Evolutionary conservation across 2,329 filamentous ascomycete species (phyloP).

Genomic region (Blumeriella jaapii): DNA sequence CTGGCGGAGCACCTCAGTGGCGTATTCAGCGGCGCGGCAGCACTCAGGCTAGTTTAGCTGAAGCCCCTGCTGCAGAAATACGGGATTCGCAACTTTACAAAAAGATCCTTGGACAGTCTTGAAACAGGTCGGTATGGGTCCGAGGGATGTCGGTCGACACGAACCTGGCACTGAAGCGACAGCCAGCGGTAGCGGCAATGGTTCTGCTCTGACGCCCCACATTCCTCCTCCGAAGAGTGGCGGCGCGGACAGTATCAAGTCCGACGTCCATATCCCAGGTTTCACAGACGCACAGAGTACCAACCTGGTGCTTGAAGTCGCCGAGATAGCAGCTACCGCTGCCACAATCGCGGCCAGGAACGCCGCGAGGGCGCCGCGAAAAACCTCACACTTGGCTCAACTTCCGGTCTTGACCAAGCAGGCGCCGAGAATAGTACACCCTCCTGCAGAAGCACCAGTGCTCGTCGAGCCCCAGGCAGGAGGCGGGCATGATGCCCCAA

Average conservation of each 20-base stretch:
- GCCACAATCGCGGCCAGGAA: slow-evolving; percentile 80
- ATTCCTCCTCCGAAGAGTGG: slow-evolving; percentile 61
- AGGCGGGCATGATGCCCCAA: slow-evolving; percentile 82
- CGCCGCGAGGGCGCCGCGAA: slow-evolving; percentile 43
- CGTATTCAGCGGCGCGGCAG: slow-evolving; percentile 21
- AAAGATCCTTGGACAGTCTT: slow-evolving; percentile 86
- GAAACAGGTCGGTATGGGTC: slow-evolving; percentile 63
- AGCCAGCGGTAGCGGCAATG: slow-evolving; percentile 30
- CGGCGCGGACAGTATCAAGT: slow-evolving; percentile 33
- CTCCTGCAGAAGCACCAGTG: slow-evolving; percentile 15
- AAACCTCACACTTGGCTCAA: slow-evolving; percentile 33
- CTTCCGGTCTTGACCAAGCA: slow-evolving; percentile 25
- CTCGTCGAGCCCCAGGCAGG: slow-evolving; percentile 30
- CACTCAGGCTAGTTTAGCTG: slow-evolving; percentile 14
- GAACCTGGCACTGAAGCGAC: slow-evolving; percentile 25
- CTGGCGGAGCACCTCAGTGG: slow-evolving; percentile 14
- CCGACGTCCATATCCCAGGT: slow-evolving; percentile 48
- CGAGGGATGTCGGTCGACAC: slow-evolving; percentile 35
- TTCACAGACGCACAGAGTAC: slow-evolving; percentile 76
- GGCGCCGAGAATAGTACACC: slow-evolving; percentile 26
- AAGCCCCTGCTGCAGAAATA: slow-evolving; percentile 45
- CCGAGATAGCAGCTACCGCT: slow-evolving; percentile 87
- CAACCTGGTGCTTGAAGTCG: slow-evolving; percentile 71
- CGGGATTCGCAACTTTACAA: slow-evolving; percentile 86
- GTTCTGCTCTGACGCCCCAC: slow-evolving; percentile 46